Evolutionary conservation across 805 yeast genomes (phyloP).

Genomic region (Priceomyces carsonii): DNA sequence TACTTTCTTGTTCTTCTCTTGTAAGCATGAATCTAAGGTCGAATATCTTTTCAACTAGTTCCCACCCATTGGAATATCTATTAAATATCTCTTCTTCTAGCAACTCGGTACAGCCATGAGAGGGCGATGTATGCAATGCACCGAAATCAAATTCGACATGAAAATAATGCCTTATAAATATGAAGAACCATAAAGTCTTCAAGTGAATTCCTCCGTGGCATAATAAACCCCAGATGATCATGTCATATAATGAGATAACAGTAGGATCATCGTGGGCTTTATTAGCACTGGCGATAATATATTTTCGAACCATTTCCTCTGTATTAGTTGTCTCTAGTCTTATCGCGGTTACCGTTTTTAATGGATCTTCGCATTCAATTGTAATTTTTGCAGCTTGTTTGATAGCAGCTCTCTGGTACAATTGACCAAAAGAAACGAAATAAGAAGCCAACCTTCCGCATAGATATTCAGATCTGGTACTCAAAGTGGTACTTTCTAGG

Average conservation of each 20-base stretch:
- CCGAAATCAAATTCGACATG: conserved; percentile 20
- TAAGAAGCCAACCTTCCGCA: conserved; percentile 27
- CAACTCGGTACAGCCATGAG: conserved; percentile 28
- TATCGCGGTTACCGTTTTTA: conserved; percentile 10
- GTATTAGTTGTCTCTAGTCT: conserved; percentile 12
- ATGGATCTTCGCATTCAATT: conserved; percentile 9
- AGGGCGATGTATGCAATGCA: conserved; percentile 21
- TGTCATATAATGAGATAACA: conserved; percentile 30
- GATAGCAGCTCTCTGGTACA: conserved; percentile 20
- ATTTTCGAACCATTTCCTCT: conserved; percentile 38
- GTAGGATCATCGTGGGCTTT: conserved; percentile 40
- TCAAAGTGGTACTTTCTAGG: conserved; percentile 11
- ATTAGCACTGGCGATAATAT: conserved; percentile 32
- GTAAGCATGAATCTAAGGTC: conserved; percentile 8
- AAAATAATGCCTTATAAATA: conserved; percentile 31
- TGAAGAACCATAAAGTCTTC: conserved; percentile 44
- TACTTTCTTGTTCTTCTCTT: conserved; percentile 9
- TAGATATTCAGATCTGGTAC: conserved; percentile 13
- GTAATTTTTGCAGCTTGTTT: conserved; percentile 7
- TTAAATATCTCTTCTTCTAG: conserved; percentile 11
- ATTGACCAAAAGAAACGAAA: conserved; percentile 20
- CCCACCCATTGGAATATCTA: conserved; percentile 17
- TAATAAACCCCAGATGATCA: conserved; percentile 43
- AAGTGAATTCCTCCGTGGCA: conserved; percentile 47
- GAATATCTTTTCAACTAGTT: conserved; percentile 13